These are phyloP conservation scores for Sporothrix pseudoabietina DNA, from an alignment of 2,329 filamentous ascomycete genomes.

Conservation along the genomic window DNA sequence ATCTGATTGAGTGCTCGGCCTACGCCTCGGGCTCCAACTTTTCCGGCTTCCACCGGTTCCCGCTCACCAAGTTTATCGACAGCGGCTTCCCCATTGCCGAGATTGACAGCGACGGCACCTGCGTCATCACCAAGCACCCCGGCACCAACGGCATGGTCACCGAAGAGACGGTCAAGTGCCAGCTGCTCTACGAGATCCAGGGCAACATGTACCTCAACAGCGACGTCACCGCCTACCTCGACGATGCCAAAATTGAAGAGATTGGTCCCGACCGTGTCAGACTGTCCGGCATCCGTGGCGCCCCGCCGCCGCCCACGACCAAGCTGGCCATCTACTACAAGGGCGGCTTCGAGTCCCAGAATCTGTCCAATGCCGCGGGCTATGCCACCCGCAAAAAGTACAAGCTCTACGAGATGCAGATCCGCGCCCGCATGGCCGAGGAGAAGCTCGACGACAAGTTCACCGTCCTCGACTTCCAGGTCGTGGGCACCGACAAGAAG, in stretches of 20 bases:
- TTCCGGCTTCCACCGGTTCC: conserved; percentile 50
- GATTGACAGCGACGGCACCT: conserved; percentile 41
- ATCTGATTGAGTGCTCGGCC: conserved; percentile 57
- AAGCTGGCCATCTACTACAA: conserved; percentile 55
- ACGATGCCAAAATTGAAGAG: conserved; percentile 43
- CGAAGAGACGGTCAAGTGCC: conserved; percentile 27
- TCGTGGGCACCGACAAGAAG: conserved; percentile 20
- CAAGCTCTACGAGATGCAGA: conserved; percentile 51
- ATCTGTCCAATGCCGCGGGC: conserved; percentile 50
- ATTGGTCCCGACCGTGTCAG: conserved; percentile 44
- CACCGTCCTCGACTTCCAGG: conserved; percentile 57
- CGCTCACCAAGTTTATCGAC: conserved; percentile 38
- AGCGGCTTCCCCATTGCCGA: conserved; percentile 46
- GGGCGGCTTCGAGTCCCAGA: conserved; percentile 51
- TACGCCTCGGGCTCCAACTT: conserved; percentile 61
- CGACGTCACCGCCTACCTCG: conserved; percentile 50
- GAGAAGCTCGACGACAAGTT: conserved; percentile 46
- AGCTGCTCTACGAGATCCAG: conserved; percentile 35
- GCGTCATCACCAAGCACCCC: conserved; percentile 44
- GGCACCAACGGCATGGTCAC: conserved; percentile 45
- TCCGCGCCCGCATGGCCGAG: conserved; percentile 39
- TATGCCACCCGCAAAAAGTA: conserved; percentile 54
- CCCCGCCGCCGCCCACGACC: conserved; percentile 52
- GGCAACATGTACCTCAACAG: conserved; percentile 51
- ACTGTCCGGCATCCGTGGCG: conserved; percentile 47